Conservation (phyloP, 202 grass and related monocot genomes). For the Zoysia matrella region DNA sequence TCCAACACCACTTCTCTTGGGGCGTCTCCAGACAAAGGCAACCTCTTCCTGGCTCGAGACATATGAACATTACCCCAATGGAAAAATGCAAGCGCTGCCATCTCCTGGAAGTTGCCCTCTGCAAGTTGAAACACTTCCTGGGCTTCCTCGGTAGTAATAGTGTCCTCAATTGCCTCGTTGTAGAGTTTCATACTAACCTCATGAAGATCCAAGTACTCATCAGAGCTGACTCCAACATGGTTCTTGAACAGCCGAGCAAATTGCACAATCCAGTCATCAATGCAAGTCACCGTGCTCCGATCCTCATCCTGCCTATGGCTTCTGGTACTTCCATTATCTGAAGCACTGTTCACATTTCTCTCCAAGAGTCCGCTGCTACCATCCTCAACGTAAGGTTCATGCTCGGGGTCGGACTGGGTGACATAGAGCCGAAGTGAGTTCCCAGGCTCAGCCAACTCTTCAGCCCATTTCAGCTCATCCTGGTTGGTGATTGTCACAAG, state of each 20-base stretch:
- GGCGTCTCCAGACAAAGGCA: conserved; percentile 56
- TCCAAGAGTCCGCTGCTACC: conserved; percentile 42
- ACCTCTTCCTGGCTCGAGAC: conserved; percentile 78
- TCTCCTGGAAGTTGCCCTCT: conserved; percentile 86
- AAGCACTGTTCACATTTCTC: conserved; percentile 46
- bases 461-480: conserved; percentile 89
- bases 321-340: conserved; percentile 59
- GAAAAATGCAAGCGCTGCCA: conserved; percentile 89
- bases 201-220: conserved; percentile 82
- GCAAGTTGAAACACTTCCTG: conserved; percentile 86
- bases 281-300: conserved; percentile 51
- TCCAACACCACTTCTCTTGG: conserved; percentile 60
- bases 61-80: conserved; percentile 95
- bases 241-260: conserved; percentile 93
- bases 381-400: conserved; percentile 67
- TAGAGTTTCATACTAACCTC: conserved; percentile 92
- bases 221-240: conserved; percentile 67
- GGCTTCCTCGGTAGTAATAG: conserved; percentile 84
- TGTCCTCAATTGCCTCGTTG: conserved; percentile 84
- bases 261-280: conserved; percentile 96
- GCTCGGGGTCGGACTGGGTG: conserved; percentile 70
- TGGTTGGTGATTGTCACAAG: conserved; percentile 94
- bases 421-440: conserved; percentile 82
- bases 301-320: conserved; percentile 70
- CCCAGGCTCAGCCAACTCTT: conserved; percentile 63